A percentile compares a stretch with the other conserved stretches of the same genome.
phyloP scores from a whole-genome alignment of 441 rosid genomes.

The California macrophylla region DNA sequence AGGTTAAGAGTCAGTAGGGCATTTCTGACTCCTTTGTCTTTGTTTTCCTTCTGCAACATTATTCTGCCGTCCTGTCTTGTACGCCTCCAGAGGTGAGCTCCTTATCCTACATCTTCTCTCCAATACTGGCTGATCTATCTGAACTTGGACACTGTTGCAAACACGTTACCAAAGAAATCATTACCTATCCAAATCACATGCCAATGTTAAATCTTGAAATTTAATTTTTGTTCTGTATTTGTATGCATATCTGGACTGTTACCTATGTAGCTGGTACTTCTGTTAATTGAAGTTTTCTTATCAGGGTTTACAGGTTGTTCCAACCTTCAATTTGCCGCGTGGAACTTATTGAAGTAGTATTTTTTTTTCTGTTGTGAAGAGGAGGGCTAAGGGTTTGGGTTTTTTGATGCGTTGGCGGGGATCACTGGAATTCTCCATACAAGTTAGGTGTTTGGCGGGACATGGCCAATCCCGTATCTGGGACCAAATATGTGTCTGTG shows the following conservation, averaged over 20 bases:
- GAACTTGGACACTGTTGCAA: too few species aligned
- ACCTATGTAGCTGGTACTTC: background rate
- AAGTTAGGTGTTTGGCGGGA: slow-evolving; percentile 29
- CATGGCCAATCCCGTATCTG: slow-evolving; percentile 87
- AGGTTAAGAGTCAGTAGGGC: background rate
- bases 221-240: slow-evolving; percentile 10
- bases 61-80: slow-evolving; percentile 11
- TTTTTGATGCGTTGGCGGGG: slow-evolving; percentile 57
- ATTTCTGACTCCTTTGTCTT: background rate
- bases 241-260: background rate
- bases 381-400: slow-evolving; percentile 25
- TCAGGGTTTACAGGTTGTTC: background rate
- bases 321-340: slow-evolving; percentile 16
- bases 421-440: slow-evolving; percentile 36
- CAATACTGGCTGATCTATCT: too few species aligned
- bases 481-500: slow-evolving; percentile 67
- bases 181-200: background rate
- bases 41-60: background rate
- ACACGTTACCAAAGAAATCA: background rate
- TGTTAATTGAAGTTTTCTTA: background rate
- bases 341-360: slow-evolving; percentile 25
- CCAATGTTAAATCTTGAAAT: slow-evolving; percentile 8
- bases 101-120: background rate
- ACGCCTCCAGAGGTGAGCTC: slow-evolving; percentile 30
- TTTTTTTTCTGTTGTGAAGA: slow-evolving; percentile 13